Evolutionary conservation across 371 early-diverging fungal species (phyloP).

Genomic region (Mucor ambiguus): DNA sequence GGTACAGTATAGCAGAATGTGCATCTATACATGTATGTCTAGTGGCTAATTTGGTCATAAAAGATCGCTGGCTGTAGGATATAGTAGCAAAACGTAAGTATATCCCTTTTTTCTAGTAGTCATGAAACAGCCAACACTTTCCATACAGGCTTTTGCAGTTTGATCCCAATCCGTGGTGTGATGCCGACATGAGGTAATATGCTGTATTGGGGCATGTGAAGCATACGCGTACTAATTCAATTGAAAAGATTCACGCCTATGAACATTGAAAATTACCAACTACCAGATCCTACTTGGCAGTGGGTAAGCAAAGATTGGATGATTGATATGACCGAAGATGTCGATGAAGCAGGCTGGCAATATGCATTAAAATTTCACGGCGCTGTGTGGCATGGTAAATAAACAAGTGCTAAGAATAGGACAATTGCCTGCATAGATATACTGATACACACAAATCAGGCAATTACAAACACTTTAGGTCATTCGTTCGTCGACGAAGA

Average conservation of each 20-base stretch:
- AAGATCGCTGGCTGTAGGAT: conserved; percentile 60
- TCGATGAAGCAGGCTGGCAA: conserved; percentile 64
- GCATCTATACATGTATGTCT: not conserved
- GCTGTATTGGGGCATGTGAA: not conserved
- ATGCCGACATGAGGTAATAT: conserved; percentile 46
- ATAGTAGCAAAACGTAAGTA: conserved; percentile 57
- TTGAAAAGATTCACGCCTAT: conserved; percentile 50
- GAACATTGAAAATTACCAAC: conserved; percentile 52
- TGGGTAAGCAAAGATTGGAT: conserved; percentile 68
- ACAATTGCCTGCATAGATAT: not conserved
- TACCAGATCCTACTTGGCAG: conserved; percentile 70
- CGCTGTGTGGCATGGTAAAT: conserved; percentile 53
- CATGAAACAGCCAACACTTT: not conserved
- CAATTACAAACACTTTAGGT: conserved; percentile 57
- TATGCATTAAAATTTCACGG: conserved; percentile 54
- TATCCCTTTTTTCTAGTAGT: not conserved
- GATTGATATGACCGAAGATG: conserved; percentile 71
- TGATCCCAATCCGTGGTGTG: conserved; percentile 68
- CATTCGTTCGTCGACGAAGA: conserved; percentile 65
- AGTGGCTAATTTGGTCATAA: not conserved
- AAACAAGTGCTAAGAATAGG: not conserved
- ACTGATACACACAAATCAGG: conserved; percentile 23
- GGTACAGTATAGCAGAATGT: conserved; percentile 29
- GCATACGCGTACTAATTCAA: conserved; percentile 8
- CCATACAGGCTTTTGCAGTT: conserved; percentile 50